Percentiles rank a stretch among this genome's conserved stretches.
phyloP scores from a whole-genome alignment of 169 alveolate genomes.

The Plasmodium knowlesi region DNA sequence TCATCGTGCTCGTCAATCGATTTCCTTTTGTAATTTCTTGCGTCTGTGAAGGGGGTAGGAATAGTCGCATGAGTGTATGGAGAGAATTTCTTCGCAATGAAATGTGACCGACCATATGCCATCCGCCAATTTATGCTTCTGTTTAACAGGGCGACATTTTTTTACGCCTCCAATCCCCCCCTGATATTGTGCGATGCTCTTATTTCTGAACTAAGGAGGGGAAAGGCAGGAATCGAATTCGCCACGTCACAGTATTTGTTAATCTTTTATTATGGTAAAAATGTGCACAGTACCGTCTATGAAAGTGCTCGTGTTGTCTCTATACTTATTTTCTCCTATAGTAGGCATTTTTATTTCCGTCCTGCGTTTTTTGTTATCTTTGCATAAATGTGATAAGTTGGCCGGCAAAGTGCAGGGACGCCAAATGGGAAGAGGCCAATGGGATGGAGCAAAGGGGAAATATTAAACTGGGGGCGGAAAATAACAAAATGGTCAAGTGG shows the following conservation, averaged over 20 bases:
- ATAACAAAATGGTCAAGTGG: background rate
- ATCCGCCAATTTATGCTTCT: background rate
- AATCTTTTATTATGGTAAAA: background rate
- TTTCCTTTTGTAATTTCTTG: conserved; percentile 67
- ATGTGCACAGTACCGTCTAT: conserved; percentile 47
- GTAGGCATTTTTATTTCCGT: conserved; percentile 59
- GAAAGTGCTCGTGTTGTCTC: conserved; percentile 22
- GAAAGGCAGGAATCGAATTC: background rate
- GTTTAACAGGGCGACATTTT: background rate
- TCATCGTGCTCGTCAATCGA: conserved; percentile 73
- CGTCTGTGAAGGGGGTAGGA: conserved; percentile 10
- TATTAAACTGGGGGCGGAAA: background rate
- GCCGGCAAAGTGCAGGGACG: background rate
- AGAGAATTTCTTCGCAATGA: background rate
- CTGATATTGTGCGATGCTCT: background rate
- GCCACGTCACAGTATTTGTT: background rate
- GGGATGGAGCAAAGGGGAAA: background rate
- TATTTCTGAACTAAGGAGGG: background rate
- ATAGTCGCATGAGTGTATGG: background rate
- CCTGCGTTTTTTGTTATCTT: background rate
- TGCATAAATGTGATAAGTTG: conserved; percentile 17
- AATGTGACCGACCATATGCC: background rate
- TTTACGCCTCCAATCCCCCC: background rate
- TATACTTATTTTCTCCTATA: conserved; percentile 59
- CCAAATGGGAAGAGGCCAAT: background rate